phyloP scores from a whole-genome alignment of 306 rosid species.

The Rubus idaeus region DNA sequence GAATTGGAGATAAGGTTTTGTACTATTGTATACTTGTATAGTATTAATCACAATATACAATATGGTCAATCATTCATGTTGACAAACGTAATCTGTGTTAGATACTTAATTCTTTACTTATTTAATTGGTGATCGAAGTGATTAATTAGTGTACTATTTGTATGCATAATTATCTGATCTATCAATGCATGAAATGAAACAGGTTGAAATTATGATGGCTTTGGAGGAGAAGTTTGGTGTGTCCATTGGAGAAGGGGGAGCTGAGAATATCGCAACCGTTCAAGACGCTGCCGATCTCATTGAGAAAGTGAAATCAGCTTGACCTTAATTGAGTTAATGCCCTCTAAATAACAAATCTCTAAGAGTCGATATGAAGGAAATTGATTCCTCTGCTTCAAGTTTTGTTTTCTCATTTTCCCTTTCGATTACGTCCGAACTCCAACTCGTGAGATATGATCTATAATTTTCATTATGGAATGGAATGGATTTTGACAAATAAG shows the following conservation, averaged over 20 bases:
- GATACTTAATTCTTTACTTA: background rate
- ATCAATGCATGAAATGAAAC: background rate
- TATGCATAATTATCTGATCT: background rate
- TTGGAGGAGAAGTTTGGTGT: constrained; percentile 68
- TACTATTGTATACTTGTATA: background rate
- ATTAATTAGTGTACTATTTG: background rate
- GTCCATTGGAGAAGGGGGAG: constrained; percentile 62
- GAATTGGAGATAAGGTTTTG: background rate
- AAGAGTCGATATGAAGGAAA: constrained; percentile 8
- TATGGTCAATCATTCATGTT: background rate
- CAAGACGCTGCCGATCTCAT: constrained; percentile 73
- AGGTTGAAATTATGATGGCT: constrained; percentile 73
- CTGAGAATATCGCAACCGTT: constrained; percentile 64
- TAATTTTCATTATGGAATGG: background rate
- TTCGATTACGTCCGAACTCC: background rate
- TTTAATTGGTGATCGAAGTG: background rate
- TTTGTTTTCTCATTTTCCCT: constrained; percentile 3
- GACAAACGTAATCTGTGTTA: background rate
- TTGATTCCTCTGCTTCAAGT: background rate
- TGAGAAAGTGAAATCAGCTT: constrained; percentile 50
- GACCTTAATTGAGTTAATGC: constrained; percentile 14
- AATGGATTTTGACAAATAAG: constrained; percentile 17
- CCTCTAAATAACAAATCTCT: background rate
- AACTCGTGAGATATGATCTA: background rate
- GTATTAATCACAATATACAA: background rate